A percentile compares a stretch with the other conserved stretches of the same genome.
These are phyloP conservation scores for Moesziomyces antarcticus DNA, from an alignment of 1,284 basidiomycete species.

Conservation along the genomic window DNA sequence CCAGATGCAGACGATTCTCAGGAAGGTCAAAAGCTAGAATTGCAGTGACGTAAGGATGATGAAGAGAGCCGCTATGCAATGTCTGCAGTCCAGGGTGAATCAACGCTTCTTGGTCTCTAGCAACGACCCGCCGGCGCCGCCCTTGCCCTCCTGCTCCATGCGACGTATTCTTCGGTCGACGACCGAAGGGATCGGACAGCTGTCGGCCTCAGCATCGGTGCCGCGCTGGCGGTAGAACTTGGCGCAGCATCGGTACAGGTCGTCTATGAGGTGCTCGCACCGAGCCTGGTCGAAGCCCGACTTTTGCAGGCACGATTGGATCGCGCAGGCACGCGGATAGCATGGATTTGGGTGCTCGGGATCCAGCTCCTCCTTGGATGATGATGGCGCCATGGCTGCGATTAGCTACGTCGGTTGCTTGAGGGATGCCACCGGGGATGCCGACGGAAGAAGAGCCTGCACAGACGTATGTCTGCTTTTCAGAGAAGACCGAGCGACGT, in stretches of 20 bases:
- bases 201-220: constrained; percentile 48
- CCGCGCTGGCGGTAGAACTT: constrained; percentile 58
- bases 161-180: constrained; percentile 45
- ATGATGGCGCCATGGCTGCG: constrained; percentile 13
- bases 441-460: no score
- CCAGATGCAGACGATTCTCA: no score
- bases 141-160: constrained; percentile 51
- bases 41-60: background rate
- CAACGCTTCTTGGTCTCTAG: constrained; percentile 32
- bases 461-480: no score
- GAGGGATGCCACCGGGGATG: no score
- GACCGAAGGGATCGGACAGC: constrained; percentile 59
- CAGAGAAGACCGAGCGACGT: no score
- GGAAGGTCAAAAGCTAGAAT: no score
- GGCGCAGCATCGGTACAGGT: constrained; percentile 63
- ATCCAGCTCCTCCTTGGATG: constrained; percentile 27
- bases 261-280: constrained; percentile 59
- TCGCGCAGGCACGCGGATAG: constrained; percentile 61
- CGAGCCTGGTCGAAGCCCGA: constrained; percentile 58
- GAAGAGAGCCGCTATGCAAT: background rate
- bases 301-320: constrained; percentile 62
- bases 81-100: background rate
- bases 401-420: background rate
- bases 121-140: constrained; percentile 36
- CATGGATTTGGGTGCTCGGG: constrained; percentile 54